These are phyloP conservation scores for Andrographis paniculata DNA, from an alignment of 305 asterid genomes.

Conservation along the genomic window DNA sequence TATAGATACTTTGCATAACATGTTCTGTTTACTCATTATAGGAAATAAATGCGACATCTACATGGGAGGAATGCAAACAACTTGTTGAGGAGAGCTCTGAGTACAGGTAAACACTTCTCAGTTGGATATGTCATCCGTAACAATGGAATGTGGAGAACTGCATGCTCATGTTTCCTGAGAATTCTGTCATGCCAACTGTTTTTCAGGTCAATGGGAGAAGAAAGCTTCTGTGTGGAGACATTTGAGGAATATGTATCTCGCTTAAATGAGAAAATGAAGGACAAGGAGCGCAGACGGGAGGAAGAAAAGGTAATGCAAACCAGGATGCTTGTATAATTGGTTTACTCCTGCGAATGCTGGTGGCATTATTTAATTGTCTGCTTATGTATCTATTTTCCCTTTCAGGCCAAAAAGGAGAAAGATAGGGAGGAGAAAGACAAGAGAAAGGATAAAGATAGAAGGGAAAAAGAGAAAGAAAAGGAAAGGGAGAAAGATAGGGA, in stretches of 20 bases:
- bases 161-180: background rate
- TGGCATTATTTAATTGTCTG: background rate
- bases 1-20: conserved; percentile 6
- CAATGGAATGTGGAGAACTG: conserved; percentile 8
- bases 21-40: conserved; percentile 16
- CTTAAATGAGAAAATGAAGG: conserved; percentile 76
- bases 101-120: conserved; percentile 49
- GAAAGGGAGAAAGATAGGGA: conserved; percentile 53
- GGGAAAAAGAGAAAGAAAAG: conserved; percentile 31
- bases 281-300: conserved; percentile 86
- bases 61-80: conserved; percentile 82
- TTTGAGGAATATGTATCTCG: conserved; percentile 73
- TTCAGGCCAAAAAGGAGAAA: conserved; percentile 76
- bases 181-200: conserved; percentile 14
- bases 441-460: conserved; percentile 50
- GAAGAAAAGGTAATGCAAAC: conserved; percentile 70
- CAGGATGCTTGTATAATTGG: background rate
- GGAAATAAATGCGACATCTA: conserved; percentile 69
- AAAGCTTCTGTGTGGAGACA: conserved; percentile 54
- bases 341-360: conserved; percentile 5
- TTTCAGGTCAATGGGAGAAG: conserved; percentile 80
- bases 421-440: conserved; percentile 78
- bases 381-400: conserved; percentile 14
- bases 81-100: conserved; percentile 78
- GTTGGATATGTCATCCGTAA: background rate